A percentile compares a stretch with the other conserved stretches of the same genome.
Evolutionary conservation across 768 basidiomycete genomes (phyloP).

Genomic region (Daedalea quercina): DNA sequence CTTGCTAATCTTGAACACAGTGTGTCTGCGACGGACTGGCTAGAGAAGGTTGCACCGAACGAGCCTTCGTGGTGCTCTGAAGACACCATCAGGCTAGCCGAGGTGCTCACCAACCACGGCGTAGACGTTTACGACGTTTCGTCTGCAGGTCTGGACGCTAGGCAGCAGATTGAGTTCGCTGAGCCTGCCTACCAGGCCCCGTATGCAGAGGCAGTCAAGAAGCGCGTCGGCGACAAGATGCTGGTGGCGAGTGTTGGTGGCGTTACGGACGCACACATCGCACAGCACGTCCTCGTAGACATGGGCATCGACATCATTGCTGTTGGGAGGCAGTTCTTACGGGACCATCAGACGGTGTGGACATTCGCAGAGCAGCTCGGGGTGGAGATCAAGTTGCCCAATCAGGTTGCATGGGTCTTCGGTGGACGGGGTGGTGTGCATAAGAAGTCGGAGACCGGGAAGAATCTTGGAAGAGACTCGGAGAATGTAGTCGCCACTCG

Average conservation of each 20-base stretch:
- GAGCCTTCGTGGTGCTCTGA: conserved; percentile 61
- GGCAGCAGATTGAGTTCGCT: conserved; percentile 36
- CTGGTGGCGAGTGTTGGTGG: conserved; percentile 52
- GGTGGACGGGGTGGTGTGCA: conserved; percentile 20
- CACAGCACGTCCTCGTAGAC: conserved; percentile 52
- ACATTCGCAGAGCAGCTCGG: conserved; percentile 51
- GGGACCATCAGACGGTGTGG: conserved; percentile 46
- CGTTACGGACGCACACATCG: conserved; percentile 47
- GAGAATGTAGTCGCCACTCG: too few species aligned
- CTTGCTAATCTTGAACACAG: not conserved
- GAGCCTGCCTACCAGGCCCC: conserved; percentile 13
- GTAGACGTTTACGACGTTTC: conserved; percentile 68
- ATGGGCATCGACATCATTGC: conserved; percentile 45
- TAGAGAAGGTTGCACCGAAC: conserved; percentile 48
- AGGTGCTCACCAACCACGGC: conserved; percentile 53
- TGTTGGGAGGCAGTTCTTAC: conserved; percentile 42
- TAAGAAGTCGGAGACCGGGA: not conserved
- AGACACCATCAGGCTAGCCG: conserved; percentile 57
- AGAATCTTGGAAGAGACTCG: too few species aligned
- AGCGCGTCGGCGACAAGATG: conserved; percentile 32
- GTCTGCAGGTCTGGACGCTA: conserved; percentile 36
- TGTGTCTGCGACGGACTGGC: conserved; percentile 48
- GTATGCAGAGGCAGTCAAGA: conserved; percentile 31
- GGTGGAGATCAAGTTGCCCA: conserved; percentile 38
- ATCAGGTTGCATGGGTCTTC: conserved; percentile 54